Evolutionary conservation across 495 filamentous ascomycete species (phyloP), one percentile per base, ranked within the genome.

Genomic region (Gamarada debralockiae): DNA sequence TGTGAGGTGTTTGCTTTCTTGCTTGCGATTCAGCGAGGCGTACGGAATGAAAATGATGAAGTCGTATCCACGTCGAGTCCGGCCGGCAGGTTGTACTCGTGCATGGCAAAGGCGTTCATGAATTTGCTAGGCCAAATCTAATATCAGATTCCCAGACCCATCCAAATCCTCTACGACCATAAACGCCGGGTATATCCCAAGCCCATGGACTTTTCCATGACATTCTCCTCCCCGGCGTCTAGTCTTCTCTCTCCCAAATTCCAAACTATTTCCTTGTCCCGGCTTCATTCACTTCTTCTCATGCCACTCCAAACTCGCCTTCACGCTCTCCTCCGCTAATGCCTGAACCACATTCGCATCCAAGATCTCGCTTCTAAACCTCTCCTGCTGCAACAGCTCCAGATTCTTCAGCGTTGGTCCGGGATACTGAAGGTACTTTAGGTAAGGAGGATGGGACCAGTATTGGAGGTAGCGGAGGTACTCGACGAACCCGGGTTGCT

Each of bases 401-500:
- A 97, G 78, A 53, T 87, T 82, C 57, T 84, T 84, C 15, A 97
- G 67, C n/a, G 89, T 90, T 17, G 90, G 85, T 3, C 85, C 89
- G 0, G 91, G 91, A 60, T 90, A 90, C 10, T 73, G 85, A 39
- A 96, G 69, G 64, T 87, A 95, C 56, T 86, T 88, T 50, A 85
- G 71, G 61, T 95, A 96, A 50, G 89, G 81, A n/a, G 89, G 89
- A 10, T 81, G 79, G 50, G 77, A 78, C 79, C 84, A 96, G 77
- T 96, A 95, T 56, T 83, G 85, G 49, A 96, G 82, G 64, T 96
- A 96, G 47, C 71, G 72, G 33, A 95, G 84, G 66, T 96, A 96
- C 42, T 80, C 83, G 39, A 91, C 70, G 67, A 95, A 96, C 15
- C 79, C 73, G 18, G 84, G 79, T 38, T 85, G 67, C 65, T 75